Evolutionary conservation across 2,329 filamentous ascomycete genomes (phyloP).

Genomic region (Cordyceps cicadae): DNA sequence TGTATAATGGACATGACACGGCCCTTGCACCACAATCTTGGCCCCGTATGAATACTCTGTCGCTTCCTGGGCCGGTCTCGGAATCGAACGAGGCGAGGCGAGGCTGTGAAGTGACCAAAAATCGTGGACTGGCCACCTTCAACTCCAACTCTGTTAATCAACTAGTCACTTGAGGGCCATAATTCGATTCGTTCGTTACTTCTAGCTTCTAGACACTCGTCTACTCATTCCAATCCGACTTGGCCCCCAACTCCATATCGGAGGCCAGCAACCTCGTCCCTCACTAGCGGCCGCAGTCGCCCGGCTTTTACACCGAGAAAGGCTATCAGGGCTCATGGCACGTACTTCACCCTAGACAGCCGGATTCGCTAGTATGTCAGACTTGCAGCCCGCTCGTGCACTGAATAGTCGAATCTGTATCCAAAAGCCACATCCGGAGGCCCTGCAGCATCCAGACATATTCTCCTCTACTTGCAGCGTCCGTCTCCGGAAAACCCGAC

Average conservation of each 20-base stretch:
- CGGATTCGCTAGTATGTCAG: not conserved
- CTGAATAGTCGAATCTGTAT: not conserved
- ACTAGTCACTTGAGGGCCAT: not conserved
- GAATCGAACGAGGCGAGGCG: not conserved
- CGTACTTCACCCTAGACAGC: not conserved
- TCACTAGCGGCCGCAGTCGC: constrained; percentile 1
- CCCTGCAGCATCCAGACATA: not conserved
- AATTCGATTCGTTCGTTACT: not conserved
- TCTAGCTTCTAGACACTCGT: not conserved
- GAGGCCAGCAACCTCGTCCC: not conserved
- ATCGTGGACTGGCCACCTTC: not conserved
- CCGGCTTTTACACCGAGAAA: constrained; percentile 1
- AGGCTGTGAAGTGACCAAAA: not conserved
- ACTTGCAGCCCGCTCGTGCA: not conserved
- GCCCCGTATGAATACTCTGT: not conserved
- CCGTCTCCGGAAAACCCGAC: not conserved
- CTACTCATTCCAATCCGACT: not conserved
- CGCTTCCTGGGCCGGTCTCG: not conserved
- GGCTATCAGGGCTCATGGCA: not conserved
- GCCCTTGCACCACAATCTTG: not conserved
- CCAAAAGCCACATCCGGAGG: not conserved
- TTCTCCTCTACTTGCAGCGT: not conserved
- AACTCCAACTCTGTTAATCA: not conserved
- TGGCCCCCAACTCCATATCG: not conserved
- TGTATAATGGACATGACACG: not conserved